Evolutionary conservation across 345 rosid genomes (phyloP).

Genomic region (rapeseed (Brassica napus)): Da-Ae NC_063437.1:18466501-18467000

Average conservation of each 20-base stretch:
- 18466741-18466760: too few relatives aligned
- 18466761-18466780: not conserved
- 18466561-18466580: not conserved
- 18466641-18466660: not conserved
- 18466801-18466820: not conserved
- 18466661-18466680: too few relatives aligned
- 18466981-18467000: too few relatives aligned
- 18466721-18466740: too few relatives aligned
- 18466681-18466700: too few relatives aligned
- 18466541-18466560: not conserved
- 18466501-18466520: too few relatives aligned
- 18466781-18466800: not conserved
- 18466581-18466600: not conserved
- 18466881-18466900: not conserved
- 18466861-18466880: not conserved
- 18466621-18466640: not conserved
- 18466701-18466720: too few relatives aligned
- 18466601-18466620: not conserved
- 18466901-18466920: not conserved
- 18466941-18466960: not conserved
- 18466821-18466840: not conserved
- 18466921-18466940: not conserved
- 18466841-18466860: not conserved
- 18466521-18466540: too few relatives aligned
- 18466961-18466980: not conserved